These are phyloP conservation scores for Eutrema heterophyllum DNA, from an alignment of 345 rosid genomes.

Conservation along the genomic window DNA sequence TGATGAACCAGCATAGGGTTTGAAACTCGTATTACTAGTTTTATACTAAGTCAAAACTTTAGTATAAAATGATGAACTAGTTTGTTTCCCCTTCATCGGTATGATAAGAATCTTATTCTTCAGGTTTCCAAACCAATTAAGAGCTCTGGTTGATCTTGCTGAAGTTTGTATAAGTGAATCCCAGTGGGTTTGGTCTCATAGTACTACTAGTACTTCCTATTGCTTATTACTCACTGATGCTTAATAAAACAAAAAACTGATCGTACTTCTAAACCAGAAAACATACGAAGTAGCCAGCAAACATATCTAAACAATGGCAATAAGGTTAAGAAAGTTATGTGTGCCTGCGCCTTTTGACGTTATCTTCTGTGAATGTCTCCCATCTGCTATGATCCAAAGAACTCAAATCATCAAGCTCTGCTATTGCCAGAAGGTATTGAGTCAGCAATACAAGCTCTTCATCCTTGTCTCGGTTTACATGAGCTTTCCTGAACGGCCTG, in stretches of 20 bases:
- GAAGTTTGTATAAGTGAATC: neutral
- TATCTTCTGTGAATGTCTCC: slow-evolving; percentile 64
- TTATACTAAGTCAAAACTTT: no score
- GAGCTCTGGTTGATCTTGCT: neutral
- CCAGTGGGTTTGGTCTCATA: neutral
- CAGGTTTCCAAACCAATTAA: neutral
- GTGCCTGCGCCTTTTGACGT: slow-evolving; percentile 67
- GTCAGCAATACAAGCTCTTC: slow-evolving; percentile 87
- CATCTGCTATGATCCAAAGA: slow-evolving; percentile 68
- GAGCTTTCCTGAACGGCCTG: slow-evolving; percentile 84
- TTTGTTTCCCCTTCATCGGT: no score
- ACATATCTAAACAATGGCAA: neutral
- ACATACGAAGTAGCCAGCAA: slow-evolving; percentile 4
- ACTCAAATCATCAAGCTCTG: slow-evolving; percentile 75
- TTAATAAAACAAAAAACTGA: neutral
- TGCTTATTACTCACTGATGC: neutral
- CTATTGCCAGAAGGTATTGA: slow-evolving; percentile 77
- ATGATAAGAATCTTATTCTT: neutral
- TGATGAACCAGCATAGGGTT: no score
- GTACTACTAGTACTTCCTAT: neutral
- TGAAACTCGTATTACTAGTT: no score
- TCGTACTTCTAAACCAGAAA: neutral
- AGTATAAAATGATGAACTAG: no score
- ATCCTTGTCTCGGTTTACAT: slow-evolving; percentile 76
- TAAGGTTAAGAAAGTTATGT: neutral